Evolutionary conservation across 2,329 filamentous ascomycete species (phyloP).

Genomic region (Cladosporium halotolerans): DNA sequence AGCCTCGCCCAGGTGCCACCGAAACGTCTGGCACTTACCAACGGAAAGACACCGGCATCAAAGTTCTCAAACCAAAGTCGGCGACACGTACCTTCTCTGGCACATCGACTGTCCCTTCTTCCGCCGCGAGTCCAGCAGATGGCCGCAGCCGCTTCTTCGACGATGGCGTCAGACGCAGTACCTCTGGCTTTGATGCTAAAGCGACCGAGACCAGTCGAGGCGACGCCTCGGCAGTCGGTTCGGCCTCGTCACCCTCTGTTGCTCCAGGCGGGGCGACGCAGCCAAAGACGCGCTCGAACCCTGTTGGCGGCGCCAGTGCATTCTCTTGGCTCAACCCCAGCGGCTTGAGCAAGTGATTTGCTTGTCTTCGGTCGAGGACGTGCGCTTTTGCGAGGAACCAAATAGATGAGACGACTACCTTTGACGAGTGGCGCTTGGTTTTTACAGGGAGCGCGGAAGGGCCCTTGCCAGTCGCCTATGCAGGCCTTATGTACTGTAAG

Average conservation of each 20-base stretch:
- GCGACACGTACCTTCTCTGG: conserved; percentile 39
- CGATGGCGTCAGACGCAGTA: conserved; percentile 36
- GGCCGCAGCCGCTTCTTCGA: conserved; percentile 38
- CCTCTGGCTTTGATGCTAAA: conserved; percentile 10
- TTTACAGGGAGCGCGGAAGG: too few relatives aligned
- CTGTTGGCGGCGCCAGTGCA: conserved; percentile 83
- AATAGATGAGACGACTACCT: neutral
- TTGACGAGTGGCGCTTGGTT: too few relatives aligned
- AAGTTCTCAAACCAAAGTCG: conserved; percentile 77
- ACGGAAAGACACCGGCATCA: conserved; percentile 70
- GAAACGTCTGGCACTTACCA: conserved; percentile 55
- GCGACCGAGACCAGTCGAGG: conserved; percentile 11
- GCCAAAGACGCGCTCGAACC: conserved; percentile 55
- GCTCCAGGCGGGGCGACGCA: conserved; percentile 9
- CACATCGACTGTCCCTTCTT: conserved; percentile 28
- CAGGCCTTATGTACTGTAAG: too few relatives aligned
- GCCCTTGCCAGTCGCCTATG: too few relatives aligned
- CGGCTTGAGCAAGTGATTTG: conserved; percentile 12
- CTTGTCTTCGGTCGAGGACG: neutral
- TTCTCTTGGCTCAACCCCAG: conserved; percentile 78
- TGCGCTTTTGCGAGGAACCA: neutral
- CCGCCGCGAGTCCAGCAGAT: conserved; percentile 17
- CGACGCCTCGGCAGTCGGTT: conserved; percentile 4
- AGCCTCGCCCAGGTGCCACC: conserved; percentile 22
- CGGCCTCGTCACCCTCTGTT: conserved; percentile 1